Conservation (phyloP, 2,329 filamentous ascomycete genomes). For the Coniella vitis region DNA sequence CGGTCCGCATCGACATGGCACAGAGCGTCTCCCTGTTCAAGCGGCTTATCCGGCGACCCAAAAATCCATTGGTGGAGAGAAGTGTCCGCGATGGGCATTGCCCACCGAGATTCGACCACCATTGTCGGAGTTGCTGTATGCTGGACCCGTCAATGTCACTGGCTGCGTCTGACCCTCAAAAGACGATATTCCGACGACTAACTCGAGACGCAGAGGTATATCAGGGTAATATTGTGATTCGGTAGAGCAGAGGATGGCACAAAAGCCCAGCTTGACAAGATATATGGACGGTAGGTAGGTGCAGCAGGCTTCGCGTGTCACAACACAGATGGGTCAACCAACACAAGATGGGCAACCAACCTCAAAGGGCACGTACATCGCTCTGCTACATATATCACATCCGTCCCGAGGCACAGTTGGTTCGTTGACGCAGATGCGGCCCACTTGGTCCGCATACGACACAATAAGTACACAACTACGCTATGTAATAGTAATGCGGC, state of each 20-base stretch:
- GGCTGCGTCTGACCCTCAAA: neutral
- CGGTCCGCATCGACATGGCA: slow-evolving; percentile 58
- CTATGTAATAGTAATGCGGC: no score
- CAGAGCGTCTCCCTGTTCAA: slow-evolving; percentile 32
- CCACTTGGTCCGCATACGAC: no score
- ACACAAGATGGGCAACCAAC: no score
- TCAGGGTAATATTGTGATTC: neutral
- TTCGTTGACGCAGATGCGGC: no score
- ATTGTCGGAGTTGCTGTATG: slow-evolving; percentile 24
- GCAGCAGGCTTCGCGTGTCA: no score
- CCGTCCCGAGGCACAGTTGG: no score
- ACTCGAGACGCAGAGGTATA: no score
- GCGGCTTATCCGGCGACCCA: slow-evolving; percentile 35
- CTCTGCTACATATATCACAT: neutral
- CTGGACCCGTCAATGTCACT: neutral
- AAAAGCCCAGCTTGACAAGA: no score
- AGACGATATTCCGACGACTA: no score
- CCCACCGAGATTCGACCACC: slow-evolving; percentile 43
- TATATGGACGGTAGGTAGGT: no score
- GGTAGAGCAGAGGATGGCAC: neutral
- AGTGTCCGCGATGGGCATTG: slow-evolving; percentile 35
- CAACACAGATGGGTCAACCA: neutral
- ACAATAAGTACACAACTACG: no score
- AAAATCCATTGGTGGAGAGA: slow-evolving; percentile 53
- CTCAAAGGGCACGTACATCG: no score